Conservation (phyloP, 345 rosid genomes). For the Iberis pinnata region DNA sequence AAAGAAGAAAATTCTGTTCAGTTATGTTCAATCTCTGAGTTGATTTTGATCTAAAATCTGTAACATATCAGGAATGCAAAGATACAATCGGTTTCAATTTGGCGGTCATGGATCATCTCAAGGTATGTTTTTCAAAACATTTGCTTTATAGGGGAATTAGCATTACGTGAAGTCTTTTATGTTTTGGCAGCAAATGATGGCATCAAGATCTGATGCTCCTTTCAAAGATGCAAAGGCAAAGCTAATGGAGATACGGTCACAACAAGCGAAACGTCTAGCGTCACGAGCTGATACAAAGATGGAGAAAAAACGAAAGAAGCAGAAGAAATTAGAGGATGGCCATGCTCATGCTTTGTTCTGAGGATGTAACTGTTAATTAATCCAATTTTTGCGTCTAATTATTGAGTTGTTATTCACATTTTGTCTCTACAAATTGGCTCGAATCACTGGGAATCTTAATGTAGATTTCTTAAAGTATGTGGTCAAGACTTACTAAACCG, state of each 20-base stretch:
- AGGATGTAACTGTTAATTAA: not conserved
- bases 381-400: too few species aligned
- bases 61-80: constrained; percentile 69
- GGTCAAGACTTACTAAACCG: too few species aligned
- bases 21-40: too few species aligned
- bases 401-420: too few species aligned
- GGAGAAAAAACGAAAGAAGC: constrained; percentile 59
- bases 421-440: too few species aligned
- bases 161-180: too few species aligned
- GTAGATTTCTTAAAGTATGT: too few species aligned
- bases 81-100: constrained; percentile 86
- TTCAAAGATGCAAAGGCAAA: constrained; percentile 70
- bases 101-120: constrained; percentile 94
- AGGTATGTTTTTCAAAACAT: constrained; percentile 39
- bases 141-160: too few species aligned
- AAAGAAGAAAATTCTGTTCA: too few species aligned
- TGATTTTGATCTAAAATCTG: constrained; percentile 9
- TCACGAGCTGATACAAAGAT: constrained; percentile 43
- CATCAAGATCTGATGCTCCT: constrained; percentile 76
- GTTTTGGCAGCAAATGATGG: constrained; percentile 70
- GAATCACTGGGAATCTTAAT: too few species aligned
- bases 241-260: constrained; percentile 52
- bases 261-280: constrained; percentile 47
- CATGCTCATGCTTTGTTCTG: constrained; percentile 27
- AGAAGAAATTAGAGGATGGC: constrained; percentile 41